These are phyloP conservation scores for Cladosporium velox DNA, from an alignment of 2,329 filamentous ascomycete species.

Conservation along the genomic window DNA sequence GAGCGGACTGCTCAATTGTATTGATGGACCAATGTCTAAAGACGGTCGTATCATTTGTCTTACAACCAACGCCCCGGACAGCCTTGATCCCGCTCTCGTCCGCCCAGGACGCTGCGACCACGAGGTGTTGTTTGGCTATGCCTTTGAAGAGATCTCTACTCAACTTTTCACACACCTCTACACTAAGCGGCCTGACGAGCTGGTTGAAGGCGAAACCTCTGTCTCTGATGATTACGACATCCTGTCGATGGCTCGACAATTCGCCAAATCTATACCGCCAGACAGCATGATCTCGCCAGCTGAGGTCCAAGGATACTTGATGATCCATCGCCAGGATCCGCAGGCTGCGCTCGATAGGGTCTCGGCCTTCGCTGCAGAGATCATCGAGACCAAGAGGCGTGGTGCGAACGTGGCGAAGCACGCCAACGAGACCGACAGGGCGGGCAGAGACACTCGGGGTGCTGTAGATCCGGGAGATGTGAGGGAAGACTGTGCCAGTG, in stretches of 20 bases:
- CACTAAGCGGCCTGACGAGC: neutral
- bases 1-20: conserved; percentile 75
- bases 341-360: conserved; percentile 46
- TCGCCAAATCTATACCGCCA: neutral
- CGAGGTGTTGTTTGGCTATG: conserved; percentile 60
- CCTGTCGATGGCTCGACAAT: neutral
- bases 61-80: conserved; percentile 74
- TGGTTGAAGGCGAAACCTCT: neutral
- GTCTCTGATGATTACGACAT: neutral
- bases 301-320: conserved; percentile 53
- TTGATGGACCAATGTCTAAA: conserved; percentile 75
- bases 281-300: conserved; percentile 47
- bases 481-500: neutral
- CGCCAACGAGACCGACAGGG: neutral
- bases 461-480: neutral
- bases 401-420: neutral
- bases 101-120: conserved; percentile 68
- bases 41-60: conserved; percentile 77
- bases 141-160: conserved; percentile 39
- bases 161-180: conserved; percentile 44
- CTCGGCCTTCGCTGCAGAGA: conserved; percentile 41
- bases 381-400: conserved; percentile 26
- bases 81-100: conserved; percentile 70
- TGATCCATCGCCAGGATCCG: conserved; percentile 50
- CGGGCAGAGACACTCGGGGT: neutral